Base-by-base conservation (phyloP, 805 yeast genomes). In the Saturnispora gosingensis region DNA sequence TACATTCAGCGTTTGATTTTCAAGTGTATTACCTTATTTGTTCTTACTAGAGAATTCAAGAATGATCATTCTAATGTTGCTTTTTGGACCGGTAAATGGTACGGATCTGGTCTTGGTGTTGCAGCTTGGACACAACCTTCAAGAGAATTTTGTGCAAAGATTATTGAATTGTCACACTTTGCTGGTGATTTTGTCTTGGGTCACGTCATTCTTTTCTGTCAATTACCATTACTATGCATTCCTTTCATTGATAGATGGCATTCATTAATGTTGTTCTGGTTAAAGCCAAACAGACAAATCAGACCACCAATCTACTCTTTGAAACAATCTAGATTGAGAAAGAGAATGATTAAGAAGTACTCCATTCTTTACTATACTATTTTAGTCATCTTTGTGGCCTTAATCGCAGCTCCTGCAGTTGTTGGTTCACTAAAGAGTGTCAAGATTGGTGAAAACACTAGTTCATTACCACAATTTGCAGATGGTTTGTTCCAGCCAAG, bases 61-160 rank as follows among this genome's bases (percentile, higher is more conserved):
- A 87, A 86, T 62, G 97, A 91, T 72, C 88, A 83, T 66, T 76
- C 98, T 36, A 93, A 93, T 74, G 85, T 95, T 61, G 98, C 99
- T 28, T 93, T 95, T 95, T 93, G 99, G 99, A 87, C 96, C 53
- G 99, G 99, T 78, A 90, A 89, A 72, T 93, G 99, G 99, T 89
- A 90, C 69, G 93, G 95, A 54, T 76, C 87, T 54, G 93, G 96
- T 65, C 72, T 91, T 70, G 99, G 98, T 54, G 82, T 83, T 81
- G 81, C 84, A 78, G 96, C 97, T 20, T 80, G 86, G 77, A 83
- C 98, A 34, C 98, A 91, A 74, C 99, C 99, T 56, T 66, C 86
- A 49, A 88, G 99, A 77, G 99, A 93, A 74, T 88, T 88, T 65
- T 77, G 81, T 63, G 97, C 97, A 59, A 93, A 93, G 80, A 78